Evolutionary conservation across 108 stramenopile genomes (phyloP).

Genomic region (Cyclotella sp.): DNA sequence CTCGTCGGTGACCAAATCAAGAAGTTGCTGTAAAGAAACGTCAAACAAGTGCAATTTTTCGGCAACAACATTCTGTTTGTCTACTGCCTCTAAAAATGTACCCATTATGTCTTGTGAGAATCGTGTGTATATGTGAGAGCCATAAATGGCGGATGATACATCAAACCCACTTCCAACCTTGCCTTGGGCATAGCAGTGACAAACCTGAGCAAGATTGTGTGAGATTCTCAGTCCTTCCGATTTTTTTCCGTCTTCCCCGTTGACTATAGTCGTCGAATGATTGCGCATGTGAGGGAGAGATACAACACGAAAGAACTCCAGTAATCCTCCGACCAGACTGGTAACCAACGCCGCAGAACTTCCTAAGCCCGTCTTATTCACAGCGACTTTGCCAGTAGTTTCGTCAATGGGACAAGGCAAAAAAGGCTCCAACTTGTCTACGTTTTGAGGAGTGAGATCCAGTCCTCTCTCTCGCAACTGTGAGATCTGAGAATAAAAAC

Average conservation of each 20-base stretch:
- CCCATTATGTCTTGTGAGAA: slow-evolving; percentile 72
- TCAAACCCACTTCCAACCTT: slow-evolving; percentile 98
- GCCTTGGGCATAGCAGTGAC: slow-evolving; percentile 94
- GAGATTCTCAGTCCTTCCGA: slow-evolving; percentile 52
- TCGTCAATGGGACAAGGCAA: slow-evolving; percentile 74
- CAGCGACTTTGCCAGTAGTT: slow-evolving; percentile 52
- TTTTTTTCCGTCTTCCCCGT: background rate
- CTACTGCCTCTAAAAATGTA: slow-evolving; percentile 62
- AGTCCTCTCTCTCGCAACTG: slow-evolving; percentile 60
- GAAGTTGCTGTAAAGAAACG: slow-evolving; percentile 11
- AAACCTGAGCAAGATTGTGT: slow-evolving; percentile 93
- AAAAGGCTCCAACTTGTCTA: slow-evolving; percentile 76
- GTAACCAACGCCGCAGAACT: slow-evolving; percentile 92
- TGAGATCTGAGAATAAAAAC: slow-evolving; percentile 92
- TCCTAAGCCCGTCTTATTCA: slow-evolving; percentile 95
- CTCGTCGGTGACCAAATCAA: slow-evolving; percentile 34
- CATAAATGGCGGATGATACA: slow-evolving; percentile 89
- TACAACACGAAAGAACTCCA: slow-evolving; percentile 49
- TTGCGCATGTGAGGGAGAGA: slow-evolving; percentile 2
- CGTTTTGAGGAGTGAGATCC: slow-evolving; percentile 65
- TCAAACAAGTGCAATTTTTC: slow-evolving; percentile 22
- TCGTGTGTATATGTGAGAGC: slow-evolving; percentile 89
- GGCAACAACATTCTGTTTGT: slow-evolving; percentile 12
- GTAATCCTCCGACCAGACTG: slow-evolving; percentile 84
- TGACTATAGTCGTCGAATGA: background rate